Conservation (phyloP, 2,329 filamentous ascomycete species). For the Diaporthe sp. region DNA sequence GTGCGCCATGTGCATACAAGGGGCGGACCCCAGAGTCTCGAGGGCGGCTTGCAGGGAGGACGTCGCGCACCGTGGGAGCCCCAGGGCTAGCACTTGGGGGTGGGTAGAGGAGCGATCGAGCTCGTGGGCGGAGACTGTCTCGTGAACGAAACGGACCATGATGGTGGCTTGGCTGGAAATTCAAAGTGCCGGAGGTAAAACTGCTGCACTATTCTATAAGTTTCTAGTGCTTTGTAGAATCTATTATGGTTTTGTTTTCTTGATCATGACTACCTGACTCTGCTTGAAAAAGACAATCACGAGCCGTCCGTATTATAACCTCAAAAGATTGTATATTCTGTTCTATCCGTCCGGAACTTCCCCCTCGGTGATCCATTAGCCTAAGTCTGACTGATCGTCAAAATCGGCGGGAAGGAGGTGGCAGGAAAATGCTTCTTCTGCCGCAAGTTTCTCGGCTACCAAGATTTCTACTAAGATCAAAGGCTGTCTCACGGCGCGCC, state of each 20-base stretch:
- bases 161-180: background rate
- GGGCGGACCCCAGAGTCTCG: constrained; percentile 43
- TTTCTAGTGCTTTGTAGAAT: background rate
- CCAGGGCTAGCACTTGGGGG: constrained; percentile 33
- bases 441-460: background rate
- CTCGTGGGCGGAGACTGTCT: constrained; percentile 15
- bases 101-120: constrained; percentile 2
- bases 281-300: background rate
- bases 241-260: background rate
- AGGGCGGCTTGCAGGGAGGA: constrained; percentile 49
- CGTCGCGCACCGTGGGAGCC: constrained; percentile 49
- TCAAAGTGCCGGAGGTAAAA: background rate
- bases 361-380: constrained; percentile 19
- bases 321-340: background rate
- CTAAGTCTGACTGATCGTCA: background rate
- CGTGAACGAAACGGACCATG: constrained; percentile 33
- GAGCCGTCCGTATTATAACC: background rate
- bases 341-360: background rate
- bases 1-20: constrained; percentile 47
- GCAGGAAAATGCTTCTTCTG: background rate
- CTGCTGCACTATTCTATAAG: background rate
- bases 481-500: background rate
- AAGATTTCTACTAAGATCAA: background rate
- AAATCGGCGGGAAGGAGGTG: background rate
- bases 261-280: background rate